These are phyloP conservation scores for Artemisia tridentata DNA, from an alignment of 129 eudicot species.

Conservation along the genomic window DNA sequence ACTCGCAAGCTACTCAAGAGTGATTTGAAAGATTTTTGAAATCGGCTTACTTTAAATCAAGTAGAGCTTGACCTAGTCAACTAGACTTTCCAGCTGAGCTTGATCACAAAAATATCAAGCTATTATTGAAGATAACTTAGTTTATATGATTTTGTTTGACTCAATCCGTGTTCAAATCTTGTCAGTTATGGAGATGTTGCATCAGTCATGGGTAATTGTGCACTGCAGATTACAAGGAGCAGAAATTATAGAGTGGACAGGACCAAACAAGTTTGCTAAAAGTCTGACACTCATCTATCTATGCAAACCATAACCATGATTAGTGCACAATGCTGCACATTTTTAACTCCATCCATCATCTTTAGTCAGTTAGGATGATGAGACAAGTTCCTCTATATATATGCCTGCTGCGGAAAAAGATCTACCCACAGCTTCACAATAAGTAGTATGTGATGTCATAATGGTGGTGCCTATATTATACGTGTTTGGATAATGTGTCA, in stretches of 20 bases:
- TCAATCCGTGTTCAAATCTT: not conserved
- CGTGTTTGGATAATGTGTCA: not conserved
- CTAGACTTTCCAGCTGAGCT: not conserved
- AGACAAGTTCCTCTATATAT: no score
- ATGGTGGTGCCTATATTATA: not conserved
- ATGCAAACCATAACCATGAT: not conserved
- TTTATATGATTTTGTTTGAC: not conserved
- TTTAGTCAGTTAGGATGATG: no score
- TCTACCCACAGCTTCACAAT: no score
- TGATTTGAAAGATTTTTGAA: no score
- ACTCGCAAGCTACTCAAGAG: no score
- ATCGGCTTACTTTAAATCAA: no score
- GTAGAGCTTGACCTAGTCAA: no score
- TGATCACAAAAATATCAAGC: not conserved
- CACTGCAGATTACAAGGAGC: not conserved
- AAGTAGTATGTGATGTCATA: no score
- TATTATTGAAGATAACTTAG: not conserved
- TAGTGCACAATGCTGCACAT: not conserved
- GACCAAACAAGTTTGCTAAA: constrained; percentile 1
- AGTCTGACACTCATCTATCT: not conserved
- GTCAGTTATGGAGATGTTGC: not conserved
- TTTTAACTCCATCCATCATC: no score
- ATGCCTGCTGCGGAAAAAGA: no score
- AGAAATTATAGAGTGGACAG: not conserved
- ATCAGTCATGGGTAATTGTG: not conserved